These are phyloP conservation scores for Camelina neglecta DNA, from an alignment of 345 rosid genomes.

Conservation along the genomic window DNA sequence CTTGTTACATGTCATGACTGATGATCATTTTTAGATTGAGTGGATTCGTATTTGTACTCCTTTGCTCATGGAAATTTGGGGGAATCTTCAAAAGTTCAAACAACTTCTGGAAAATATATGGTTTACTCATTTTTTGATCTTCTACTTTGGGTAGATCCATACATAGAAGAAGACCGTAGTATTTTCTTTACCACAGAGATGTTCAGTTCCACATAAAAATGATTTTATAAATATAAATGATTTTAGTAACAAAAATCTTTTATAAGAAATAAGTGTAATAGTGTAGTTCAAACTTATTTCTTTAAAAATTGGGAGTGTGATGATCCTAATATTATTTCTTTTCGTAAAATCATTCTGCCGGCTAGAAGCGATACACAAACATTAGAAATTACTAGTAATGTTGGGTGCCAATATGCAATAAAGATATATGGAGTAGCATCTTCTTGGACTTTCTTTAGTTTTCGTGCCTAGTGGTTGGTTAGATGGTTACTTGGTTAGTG, in stretches of 20 bases:
- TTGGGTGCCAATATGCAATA: not conserved
- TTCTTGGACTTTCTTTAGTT: conserved; percentile 1
- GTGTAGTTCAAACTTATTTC: not conserved
- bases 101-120: not conserved
- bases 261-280: too few species aligned
- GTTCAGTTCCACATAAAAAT: not conserved
- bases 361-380: not conserved
- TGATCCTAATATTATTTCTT: not conserved
- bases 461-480: conserved; percentile 4
- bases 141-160: not conserved
- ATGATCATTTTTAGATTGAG: conserved; percentile 7
- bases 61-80: conserved; percentile 16
- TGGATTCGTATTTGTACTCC: conserved; percentile 26
- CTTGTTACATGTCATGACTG: conserved; percentile 26
- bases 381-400: not conserved
- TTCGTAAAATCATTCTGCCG: not conserved
- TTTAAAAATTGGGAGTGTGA: not conserved
- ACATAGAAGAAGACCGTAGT: not conserved
- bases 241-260: too few species aligned
- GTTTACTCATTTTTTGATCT: not conserved
- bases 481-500: not conserved
- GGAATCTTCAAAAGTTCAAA: conserved; percentile 33
- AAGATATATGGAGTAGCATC: not conserved
- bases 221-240: not conserved
- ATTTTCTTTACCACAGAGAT: not conserved